Percentiles rank a stretch among this genome's conserved stretches.
These are phyloP conservation scores for thale cress (Arabidopsis thaliana) DNA, from an alignment of 345 rosid genomes.

Conservation along the genomic window TAIR10.1 NC_003076.8:3381001-3381500, in stretches of 20 bases:
- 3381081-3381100: conserved; percentile 51
- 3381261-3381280: conserved; percentile 22
- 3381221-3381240: neutral
- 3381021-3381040: conserved; percentile 14
- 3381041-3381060: conserved; percentile 2
- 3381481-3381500: conserved; percentile 88
- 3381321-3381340: neutral
- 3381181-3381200: neutral
- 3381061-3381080: conserved; percentile 21
- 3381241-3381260: conserved; percentile 2
- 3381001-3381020: conserved; percentile 12
- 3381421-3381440: conserved; percentile 93
- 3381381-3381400: conserved; percentile 73
- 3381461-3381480: conserved; percentile 96
- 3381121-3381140: conserved; percentile 91
- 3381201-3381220: neutral
- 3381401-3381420: conserved; percentile 88
- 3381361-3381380: neutral
- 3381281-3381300: conserved; percentile 11
- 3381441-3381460: conserved; percentile 90
- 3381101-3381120: conserved; percentile 87
- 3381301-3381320: conserved; percentile 14
- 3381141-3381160: conserved; percentile 96
- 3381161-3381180: neutral
- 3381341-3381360: conserved; percentile 11